Evolutionary conservation across 2,329 filamentous ascomycete species (phyloP), one percentile per base, ranked within the genome.

Genomic region (Calcarisporium arbuscula): DNA sequence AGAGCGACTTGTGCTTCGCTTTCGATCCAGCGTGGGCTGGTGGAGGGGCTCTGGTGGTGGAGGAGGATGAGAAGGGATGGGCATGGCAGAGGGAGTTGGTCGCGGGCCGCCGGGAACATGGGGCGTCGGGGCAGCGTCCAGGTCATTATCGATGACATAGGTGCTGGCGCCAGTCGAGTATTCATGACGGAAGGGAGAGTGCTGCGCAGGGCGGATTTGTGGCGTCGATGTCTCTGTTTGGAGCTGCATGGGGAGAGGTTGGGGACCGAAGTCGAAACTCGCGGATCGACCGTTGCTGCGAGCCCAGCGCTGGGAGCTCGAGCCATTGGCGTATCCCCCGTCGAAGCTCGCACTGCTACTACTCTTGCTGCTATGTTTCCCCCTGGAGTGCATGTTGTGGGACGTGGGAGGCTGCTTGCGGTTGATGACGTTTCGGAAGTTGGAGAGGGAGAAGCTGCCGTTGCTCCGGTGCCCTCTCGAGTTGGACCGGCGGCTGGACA

Each of bases 81-180:
- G 56, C 21, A 53, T 45, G 28, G 58, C 52, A 17, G 69, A 52
- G 14, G 52, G 41, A 21, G 60, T 49, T 36, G 64, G 64, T 39
- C 87, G 77, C 37, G 89, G 86, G 5, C 89, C 89, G 31, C 73
- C 82, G 21, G 86, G 87, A 22, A 95, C 72, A 19, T 80, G 89
- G 5, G 90, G 90, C 23, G 82, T 90, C 11, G 90, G 89, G 18
- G 88, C 89, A 33, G 87, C 84, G 47, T 72, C 66, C 50, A 72
- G 85, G 59, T 82, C 78, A 49, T 82, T 75, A 45, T 70, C 65
- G 49, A 72, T 60, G 44, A 44, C 52, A 45, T 70, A 65, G 49
- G 72, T 60, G 44, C 45, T 52, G 44, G 40, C 42, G 32, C 60
- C 62, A 44, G 64, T 67, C 38, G 67, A 59, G 41, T 70, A 67